Percentiles rank a stretch among this genome's conserved stretches.
These are phyloP conservation scores for Naganishia randhawae DNA, from an alignment of 768 basidiomycete species.

Conservation along the genomic window DNA sequence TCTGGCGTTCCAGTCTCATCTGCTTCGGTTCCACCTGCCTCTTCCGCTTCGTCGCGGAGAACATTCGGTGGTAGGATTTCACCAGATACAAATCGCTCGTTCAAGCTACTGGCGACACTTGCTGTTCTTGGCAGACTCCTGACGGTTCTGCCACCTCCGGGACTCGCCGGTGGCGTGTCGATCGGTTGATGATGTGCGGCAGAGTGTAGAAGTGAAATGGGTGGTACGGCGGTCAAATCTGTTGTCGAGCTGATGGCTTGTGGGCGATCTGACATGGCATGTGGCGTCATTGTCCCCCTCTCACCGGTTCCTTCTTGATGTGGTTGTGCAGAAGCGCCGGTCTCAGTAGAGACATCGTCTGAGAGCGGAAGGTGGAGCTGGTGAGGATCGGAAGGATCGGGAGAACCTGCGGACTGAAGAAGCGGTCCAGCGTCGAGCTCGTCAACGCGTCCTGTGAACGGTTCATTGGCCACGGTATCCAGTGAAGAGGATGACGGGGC, in stretches of 20 bases:
- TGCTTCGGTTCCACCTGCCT: background rate
- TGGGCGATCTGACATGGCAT: constrained; percentile 47
- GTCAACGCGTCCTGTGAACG: constrained; percentile 49
- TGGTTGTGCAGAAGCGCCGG: background rate
- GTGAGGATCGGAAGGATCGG: constrained; percentile 20
- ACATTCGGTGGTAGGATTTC: constrained; percentile 8
- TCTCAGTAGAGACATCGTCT: background rate
- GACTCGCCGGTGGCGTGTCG: background rate
- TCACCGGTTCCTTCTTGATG: constrained; percentile 40
- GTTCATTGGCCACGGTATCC: constrained; percentile 40
- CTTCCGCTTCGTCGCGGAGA: background rate
- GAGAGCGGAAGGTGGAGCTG: constrained; percentile 5
- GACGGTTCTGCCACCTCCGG: constrained; percentile 6
- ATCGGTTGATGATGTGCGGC: background rate
- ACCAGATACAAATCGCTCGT: constrained; percentile 22
- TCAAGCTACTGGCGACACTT: constrained; percentile 20
- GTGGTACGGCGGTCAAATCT: constrained; percentile 18
- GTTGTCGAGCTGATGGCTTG: constrained; percentile 46
- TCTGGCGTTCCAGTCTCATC: background rate
- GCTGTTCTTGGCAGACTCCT: constrained; percentile 13
- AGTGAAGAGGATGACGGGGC: constrained; percentile 5
- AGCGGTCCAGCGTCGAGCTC: constrained; percentile 50
- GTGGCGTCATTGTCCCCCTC: constrained; percentile 45
- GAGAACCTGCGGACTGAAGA: constrained; percentile 13
- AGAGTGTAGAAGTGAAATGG: background rate